Evolutionary conservation across 1,284 basidiomycete genomes (phyloP).

Genomic region (Rhodotorula sp.): DNA sequence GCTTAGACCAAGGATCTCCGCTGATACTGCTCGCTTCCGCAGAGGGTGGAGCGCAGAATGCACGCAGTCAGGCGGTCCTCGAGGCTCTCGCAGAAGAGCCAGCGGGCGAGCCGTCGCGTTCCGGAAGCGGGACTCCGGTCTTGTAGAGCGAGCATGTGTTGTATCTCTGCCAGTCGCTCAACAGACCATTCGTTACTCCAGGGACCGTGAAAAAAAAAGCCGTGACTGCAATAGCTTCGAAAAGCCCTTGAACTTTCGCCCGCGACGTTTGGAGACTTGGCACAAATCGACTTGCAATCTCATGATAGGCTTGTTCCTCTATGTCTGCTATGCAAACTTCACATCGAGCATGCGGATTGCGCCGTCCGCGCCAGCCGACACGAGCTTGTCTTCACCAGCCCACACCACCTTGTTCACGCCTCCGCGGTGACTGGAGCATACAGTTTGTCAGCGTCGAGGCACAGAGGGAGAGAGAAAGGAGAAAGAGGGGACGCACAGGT

Average conservation of each 20-base stretch:
- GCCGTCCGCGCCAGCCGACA: conserved; percentile 31
- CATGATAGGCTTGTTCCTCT: background rate
- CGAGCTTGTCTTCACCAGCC: conserved; percentile 16
- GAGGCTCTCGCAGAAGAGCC: conserved; percentile 39
- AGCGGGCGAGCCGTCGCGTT: no score
- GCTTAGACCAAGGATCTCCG: no score
- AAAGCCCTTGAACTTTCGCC: no score
- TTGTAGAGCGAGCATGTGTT: no score
- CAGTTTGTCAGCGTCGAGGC: background rate
- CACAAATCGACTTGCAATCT: no score
- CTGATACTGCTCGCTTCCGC: background rate
- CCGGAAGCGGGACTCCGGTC: no score
- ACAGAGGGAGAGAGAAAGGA: background rate
- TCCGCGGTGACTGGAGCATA: conserved; percentile 21
- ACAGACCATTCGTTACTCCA: no score
- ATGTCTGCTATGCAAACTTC: conserved; percentile 1
- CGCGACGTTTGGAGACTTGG: no score
- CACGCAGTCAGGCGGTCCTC: conserved; percentile 36
- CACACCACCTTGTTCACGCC: conserved; percentile 20
- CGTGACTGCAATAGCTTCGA: no score
- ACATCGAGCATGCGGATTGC: conserved; percentile 23
- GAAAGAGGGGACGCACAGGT: conserved; percentile 11
- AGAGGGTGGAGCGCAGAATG: conserved; percentile 44
- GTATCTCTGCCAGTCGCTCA: no score
- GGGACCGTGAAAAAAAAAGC: no score